Evolutionary conservation across 177 flowering plant species (phyloP).

Genomic region (Vitis hybrid): DNA sequence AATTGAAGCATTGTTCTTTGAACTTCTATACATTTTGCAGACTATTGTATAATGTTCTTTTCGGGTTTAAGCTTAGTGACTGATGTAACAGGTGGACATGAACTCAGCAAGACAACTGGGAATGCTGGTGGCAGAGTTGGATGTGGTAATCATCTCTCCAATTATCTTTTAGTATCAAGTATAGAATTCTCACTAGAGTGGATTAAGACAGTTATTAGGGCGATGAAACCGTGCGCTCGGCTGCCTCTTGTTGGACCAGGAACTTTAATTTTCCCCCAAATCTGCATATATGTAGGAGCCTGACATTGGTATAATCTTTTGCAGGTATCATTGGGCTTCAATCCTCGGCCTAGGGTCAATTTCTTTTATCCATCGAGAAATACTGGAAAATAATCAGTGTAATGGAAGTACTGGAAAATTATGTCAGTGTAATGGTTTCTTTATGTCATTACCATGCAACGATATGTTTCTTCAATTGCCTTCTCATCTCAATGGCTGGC

Average conservation of each 20-base stretch:
- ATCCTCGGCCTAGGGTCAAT: conserved; percentile 46
- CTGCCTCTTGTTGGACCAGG: too few relatives aligned
- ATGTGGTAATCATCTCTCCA: conserved; percentile 52
- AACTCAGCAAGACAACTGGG: conserved; percentile 94
- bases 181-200: not conserved
- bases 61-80: not conserved
- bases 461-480: too few relatives aligned
- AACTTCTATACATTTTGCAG: not conserved
- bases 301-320: conserved; percentile 4
- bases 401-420: too few relatives aligned
- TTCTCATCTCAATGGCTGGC: too few relatives aligned
- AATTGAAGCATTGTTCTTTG: not conserved
- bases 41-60: not conserved
- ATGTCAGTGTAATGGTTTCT: too few relatives aligned
- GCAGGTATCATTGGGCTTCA: conserved; percentile 79
- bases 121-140: conserved; percentile 93
- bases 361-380: not conserved
- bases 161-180: not conserved
- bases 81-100: conserved; percentile 73
- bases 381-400: too few relatives aligned
- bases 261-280: not conserved
- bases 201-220: not conserved
- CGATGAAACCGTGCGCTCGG: too few relatives aligned
- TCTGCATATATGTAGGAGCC: not conserved
- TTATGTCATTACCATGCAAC: too few relatives aligned